Percentiles rank a stretch among this genome's conserved stretches.
Conservation (phyloP, 2,329 filamentous ascomycete species). For the Hypomyces perniciosus region DNA sequence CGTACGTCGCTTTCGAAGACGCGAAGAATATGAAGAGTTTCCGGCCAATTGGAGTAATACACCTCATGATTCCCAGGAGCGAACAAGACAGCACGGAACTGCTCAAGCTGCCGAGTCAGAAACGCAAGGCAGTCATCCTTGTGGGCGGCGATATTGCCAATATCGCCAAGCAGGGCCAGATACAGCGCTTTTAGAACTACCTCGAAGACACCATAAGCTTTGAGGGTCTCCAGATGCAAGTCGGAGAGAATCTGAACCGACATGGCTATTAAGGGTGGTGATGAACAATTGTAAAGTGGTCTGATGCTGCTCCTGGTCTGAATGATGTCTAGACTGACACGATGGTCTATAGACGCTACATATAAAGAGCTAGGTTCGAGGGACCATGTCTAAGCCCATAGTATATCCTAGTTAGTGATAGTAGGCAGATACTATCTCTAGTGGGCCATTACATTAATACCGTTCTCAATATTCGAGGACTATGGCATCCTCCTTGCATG, state of each 20-base stretch:
- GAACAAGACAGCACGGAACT: conserved; percentile 46
- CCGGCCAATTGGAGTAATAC: conserved; percentile 36
- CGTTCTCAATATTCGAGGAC: no score
- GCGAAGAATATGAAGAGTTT: conserved; percentile 23
- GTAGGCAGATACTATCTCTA: no score
- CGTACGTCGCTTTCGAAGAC: conserved; percentile 25
- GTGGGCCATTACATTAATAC: no score
- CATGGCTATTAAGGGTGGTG: neutral
- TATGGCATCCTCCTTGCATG: no score
- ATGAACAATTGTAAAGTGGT: no score
- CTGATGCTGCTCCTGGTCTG: no score
- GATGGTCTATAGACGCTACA: no score
- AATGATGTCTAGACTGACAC: no score
- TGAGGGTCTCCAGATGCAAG: conserved; percentile 47
- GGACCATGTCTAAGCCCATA: no score
- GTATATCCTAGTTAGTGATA: no score
- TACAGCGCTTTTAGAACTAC: conserved; percentile 42
- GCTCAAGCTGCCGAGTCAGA: conserved; percentile 38
- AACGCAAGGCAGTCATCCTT: conserved; percentile 38
- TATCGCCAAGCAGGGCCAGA: conserved; percentile 52
- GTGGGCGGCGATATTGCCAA: conserved; percentile 37
- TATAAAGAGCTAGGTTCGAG: no score
- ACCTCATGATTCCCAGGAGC: conserved; percentile 53
- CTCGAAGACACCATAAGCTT: conserved; percentile 44
- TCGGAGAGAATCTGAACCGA: conserved; percentile 46